Percentiles rank a stretch among this genome's conserved stretches.
Conservation (phyloP, 805 yeast genomes). For the Naumovozyma castellii region DNA sequence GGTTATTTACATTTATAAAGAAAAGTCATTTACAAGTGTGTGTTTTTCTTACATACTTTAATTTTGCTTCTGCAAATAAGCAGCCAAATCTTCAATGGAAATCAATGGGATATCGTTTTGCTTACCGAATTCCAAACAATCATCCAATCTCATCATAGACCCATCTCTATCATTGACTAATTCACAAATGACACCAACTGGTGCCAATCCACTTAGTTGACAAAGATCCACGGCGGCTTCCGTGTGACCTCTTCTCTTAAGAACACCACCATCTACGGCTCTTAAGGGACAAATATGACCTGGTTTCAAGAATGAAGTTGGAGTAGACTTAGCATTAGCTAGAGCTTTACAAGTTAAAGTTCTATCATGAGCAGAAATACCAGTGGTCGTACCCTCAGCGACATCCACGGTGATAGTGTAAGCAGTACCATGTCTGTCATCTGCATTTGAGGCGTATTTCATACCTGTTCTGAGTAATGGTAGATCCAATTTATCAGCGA, state of each 20-base stretch:
- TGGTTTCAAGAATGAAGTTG: constrained; percentile 73
- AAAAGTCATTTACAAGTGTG: background rate
- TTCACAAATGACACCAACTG: constrained; percentile 91
- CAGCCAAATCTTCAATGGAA: constrained; percentile 65
- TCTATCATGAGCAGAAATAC: constrained; percentile 91
- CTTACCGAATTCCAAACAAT: constrained; percentile 64
- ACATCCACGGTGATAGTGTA: constrained; percentile 88
- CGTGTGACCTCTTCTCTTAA: constrained; percentile 85
- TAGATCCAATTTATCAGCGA: constrained; percentile 72
- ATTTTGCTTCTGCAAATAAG: constrained; percentile 33
- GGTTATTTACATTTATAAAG: too few relatives aligned
- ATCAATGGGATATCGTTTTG: constrained; percentile 57
- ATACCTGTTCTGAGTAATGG: constrained; percentile 52
- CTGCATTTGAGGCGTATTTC: constrained; percentile 28
- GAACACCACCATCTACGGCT: constrained; percentile 78
- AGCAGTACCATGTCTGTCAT: constrained; percentile 93
- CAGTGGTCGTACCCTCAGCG: constrained; percentile 87
- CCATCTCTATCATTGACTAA: constrained; percentile 90
- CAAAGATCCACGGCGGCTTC: constrained; percentile 93
- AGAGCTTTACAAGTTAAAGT: constrained; percentile 68
- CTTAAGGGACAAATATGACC: constrained; percentile 92
- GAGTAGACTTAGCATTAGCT: constrained; percentile 44
- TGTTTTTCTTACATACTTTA: background rate
- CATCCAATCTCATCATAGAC: constrained; percentile 85
- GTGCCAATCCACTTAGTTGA: constrained; percentile 61